Conservation (phyloP, 805 yeast species). For the Zygosaccharomyces bailii region DNA sequence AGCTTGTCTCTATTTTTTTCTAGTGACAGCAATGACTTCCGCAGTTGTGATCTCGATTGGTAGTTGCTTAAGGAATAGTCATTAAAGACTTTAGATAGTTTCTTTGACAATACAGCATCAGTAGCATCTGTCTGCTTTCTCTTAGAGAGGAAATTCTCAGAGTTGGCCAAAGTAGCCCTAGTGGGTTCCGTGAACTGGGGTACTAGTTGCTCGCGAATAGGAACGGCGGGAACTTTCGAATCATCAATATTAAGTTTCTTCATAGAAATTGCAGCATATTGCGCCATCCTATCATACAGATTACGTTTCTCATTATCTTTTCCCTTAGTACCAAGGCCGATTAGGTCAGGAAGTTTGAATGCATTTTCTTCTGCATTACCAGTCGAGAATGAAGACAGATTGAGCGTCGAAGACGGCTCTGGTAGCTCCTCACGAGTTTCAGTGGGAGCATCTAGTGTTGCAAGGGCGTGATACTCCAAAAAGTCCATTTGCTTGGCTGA, state of each 20-base stretch:
- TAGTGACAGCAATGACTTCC: constrained; percentile 36
- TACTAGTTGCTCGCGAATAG: background rate
- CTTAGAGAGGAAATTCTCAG: constrained; percentile 6
- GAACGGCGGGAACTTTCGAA: background rate
- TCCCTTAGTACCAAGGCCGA: background rate
- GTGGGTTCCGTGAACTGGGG: constrained; percentile 14
- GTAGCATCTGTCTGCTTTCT: constrained; percentile 19
- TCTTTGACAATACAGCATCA: constrained; percentile 32
- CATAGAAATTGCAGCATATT: constrained; percentile 21
- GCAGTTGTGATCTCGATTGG: constrained; percentile 31
- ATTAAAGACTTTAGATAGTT: constrained; percentile 37
- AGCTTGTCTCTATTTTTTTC: constrained; percentile 33
- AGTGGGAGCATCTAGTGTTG: constrained; percentile 30
- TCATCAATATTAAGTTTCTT: constrained; percentile 11
- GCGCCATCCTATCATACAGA: constrained; percentile 24
- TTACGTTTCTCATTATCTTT: constrained; percentile 10
- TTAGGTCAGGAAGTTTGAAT: constrained; percentile 16
- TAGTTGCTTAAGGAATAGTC: constrained; percentile 30
- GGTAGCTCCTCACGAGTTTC: constrained; percentile 23
- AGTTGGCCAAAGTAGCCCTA: constrained; percentile 7
- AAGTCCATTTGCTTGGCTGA: constrained; percentile 37
- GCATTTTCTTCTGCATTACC: constrained; percentile 5
- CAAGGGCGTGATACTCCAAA: constrained; percentile 48
- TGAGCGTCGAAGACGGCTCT: constrained; percentile 30
- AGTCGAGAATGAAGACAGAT: constrained; percentile 19